These are phyloP conservation scores for Citrus hindsii DNA, from an alignment of 345 rosid genomes.

Conservation along the genomic window DNA sequence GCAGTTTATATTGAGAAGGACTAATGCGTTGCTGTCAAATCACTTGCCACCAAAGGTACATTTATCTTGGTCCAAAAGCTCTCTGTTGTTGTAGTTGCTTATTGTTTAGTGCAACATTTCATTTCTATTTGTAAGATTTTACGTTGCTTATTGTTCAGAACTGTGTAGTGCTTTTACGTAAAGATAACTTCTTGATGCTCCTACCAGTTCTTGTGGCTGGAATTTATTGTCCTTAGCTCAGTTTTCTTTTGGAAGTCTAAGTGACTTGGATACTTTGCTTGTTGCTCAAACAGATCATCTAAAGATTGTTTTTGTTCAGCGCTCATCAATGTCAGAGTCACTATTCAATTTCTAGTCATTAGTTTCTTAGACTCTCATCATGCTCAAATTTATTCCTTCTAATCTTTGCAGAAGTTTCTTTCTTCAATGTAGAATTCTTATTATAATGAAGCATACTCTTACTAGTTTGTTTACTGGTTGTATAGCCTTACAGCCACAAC, in stretches of 20 bases:
- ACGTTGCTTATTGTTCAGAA: not conserved
- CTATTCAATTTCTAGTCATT: not conserved
- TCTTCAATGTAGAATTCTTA: not conserved
- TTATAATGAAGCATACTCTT: not conserved
- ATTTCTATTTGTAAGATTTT: not conserved
- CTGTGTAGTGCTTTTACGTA: not conserved
- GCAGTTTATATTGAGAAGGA: conserved; percentile 98
- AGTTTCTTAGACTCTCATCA: not conserved
- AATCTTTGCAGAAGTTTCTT: not conserved
- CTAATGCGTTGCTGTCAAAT: conserved; percentile 88
- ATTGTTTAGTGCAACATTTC: not conserved
- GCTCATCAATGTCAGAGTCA: not conserved
- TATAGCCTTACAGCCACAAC: not conserved
- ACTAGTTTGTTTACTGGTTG: not conserved
- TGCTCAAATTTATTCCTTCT: not conserved
- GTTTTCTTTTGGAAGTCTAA: not conserved
- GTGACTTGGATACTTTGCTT: not conserved
- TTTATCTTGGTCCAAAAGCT: not conserved
- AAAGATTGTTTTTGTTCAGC: not conserved
- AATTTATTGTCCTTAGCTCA: not conserved
- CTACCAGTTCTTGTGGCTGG: not conserved
- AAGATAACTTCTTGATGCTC: not conserved
- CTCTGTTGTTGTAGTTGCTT: not conserved
- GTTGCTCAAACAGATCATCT: not conserved
- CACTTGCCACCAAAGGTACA: conserved; percentile 97